Conservation (phyloP, 306 rosid species). For the Sesbania bispinosa region DNA sequence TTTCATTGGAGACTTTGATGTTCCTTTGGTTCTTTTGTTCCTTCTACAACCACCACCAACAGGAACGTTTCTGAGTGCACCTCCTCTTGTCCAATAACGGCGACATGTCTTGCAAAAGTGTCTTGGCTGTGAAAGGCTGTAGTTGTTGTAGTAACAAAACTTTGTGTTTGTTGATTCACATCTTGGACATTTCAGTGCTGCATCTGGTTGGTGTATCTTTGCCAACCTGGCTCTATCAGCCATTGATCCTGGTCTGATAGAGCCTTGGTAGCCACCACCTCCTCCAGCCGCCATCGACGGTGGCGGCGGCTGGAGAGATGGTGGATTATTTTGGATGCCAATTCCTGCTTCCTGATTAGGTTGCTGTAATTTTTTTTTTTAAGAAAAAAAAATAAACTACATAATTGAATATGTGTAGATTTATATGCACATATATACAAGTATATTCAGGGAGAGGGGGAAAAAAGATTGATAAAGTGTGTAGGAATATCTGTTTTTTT, state of each 20-base stretch:
- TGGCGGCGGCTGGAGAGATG: constrained; percentile 12
- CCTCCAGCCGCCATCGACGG: not conserved
- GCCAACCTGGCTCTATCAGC: constrained; percentile 69
- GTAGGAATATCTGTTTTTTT: constrained; percentile 36
- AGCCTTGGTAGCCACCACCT: constrained; percentile 25
- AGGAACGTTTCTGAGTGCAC: constrained; percentile 81
- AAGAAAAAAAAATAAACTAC: not conserved
- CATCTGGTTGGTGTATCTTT: constrained; percentile 61
- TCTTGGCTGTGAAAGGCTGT: constrained; percentile 77
- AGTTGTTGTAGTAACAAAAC: constrained; percentile 89
- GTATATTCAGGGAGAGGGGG: constrained; percentile 64
- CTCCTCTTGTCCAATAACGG: constrained; percentile 92
- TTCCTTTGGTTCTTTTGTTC: constrained; percentile 63
- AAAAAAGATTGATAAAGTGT: constrained; percentile 36
- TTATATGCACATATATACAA: not conserved
- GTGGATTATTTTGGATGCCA: constrained; percentile 32
- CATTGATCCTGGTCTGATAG: constrained; percentile 63
- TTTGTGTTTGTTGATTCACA: constrained; percentile 87
- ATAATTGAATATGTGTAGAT: constrained; percentile 18
- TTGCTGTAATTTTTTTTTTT: constrained; percentile 26
- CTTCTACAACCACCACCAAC: constrained; percentile 91
- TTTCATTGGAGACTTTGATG: constrained; percentile 47
- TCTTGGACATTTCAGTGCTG: constrained; percentile 66
- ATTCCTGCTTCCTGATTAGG: constrained; percentile 29
- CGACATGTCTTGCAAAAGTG: constrained; percentile 91